A percentile compares a stretch with the other conserved stretches of the same genome.
Evolutionary conservation across 306 rosid genomes (phyloP).

Genomic region (Delonix regia): DNA sequence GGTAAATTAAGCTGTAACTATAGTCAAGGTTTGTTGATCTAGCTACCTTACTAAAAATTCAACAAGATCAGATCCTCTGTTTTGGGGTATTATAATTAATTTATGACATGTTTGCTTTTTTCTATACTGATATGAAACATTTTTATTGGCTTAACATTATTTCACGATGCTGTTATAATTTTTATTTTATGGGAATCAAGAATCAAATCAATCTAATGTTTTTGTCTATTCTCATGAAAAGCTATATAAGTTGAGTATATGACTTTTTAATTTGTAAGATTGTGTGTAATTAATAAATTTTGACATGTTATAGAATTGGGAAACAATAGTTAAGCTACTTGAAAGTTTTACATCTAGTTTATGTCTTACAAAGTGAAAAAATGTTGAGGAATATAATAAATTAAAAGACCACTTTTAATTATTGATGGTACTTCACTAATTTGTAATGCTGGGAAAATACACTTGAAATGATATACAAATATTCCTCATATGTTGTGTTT

Average conservation of each 20-base stretch:
- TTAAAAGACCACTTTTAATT: not conserved
- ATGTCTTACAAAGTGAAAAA: not conserved
- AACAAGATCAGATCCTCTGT: not conserved
- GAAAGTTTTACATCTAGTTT: not conserved
- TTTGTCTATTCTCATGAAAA: not conserved
- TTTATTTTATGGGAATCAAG: constrained; percentile 5
- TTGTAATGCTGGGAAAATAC: constrained; percentile 15
- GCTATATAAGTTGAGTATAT: constrained; percentile 3
- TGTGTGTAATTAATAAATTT: not conserved
- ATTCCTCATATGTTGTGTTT: constrained; percentile 3
- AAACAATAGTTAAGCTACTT: not conserved
- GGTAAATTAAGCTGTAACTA: not conserved
- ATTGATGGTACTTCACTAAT: not conserved
- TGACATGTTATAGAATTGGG: not conserved
- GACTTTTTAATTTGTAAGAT: not conserved
- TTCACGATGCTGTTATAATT: not conserved
- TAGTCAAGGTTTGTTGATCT: constrained; percentile 14
- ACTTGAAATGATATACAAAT: constrained; percentile 1
- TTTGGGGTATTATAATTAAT: not conserved
- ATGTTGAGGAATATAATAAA: not conserved
- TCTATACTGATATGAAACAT: not conserved
- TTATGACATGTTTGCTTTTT: not conserved
- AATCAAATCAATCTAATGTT: not conserved
- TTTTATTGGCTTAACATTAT: not conserved
- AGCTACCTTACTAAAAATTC: not conserved